Conservation (phyloP, 1,284 basidiomycete genomes). For the Rhodotorula sp. region DNA sequence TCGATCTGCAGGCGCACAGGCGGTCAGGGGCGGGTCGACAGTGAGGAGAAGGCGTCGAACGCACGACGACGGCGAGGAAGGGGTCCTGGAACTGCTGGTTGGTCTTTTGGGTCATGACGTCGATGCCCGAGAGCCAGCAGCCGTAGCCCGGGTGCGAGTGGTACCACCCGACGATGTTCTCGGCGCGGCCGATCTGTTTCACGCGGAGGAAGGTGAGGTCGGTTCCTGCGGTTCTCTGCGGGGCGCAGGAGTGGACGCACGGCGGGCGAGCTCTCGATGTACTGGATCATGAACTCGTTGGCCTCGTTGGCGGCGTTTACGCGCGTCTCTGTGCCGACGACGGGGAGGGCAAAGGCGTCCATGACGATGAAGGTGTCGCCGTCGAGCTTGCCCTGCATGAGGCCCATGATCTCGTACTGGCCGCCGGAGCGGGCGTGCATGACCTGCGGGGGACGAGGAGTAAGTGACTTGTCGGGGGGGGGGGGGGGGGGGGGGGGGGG, state of each 20-base stretch:
- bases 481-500: neutral
- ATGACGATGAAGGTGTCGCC: conserved; percentile 84
- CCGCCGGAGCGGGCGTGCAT: conserved; percentile 97
- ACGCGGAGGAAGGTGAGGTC: neutral
- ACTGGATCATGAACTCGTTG: conserved; percentile 98
- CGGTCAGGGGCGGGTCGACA: neutral
- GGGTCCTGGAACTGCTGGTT: conserved; percentile 95
- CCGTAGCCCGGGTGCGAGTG: conserved; percentile 97
- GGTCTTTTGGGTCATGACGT: conserved; percentile 91
- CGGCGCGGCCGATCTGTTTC: conserved; percentile 70
- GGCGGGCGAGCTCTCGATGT: conserved; percentile 73
- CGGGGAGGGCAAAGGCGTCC: conserved; percentile 95
- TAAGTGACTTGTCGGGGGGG: neutral
- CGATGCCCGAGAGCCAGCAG: conserved; percentile 95
- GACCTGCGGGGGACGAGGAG: conserved; percentile 60
- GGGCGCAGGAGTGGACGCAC: conserved; percentile 53
- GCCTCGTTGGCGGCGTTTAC: conserved; percentile 96
- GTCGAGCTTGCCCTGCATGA: conserved; percentile 96
- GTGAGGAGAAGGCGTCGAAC: conserved; percentile 48
- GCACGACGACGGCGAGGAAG: conserved; percentile 92
- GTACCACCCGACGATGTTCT: conserved; percentile 97
- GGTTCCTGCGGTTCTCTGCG: too few relatives aligned
- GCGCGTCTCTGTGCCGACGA: conserved; percentile 97
- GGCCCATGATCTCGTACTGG: conserved; percentile 97
- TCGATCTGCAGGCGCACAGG: conserved; percentile 68